Evolutionary conservation across 371 early-diverging fungal species (phyloP).

Genomic region (Saksenaea oblongispora): DNA sequence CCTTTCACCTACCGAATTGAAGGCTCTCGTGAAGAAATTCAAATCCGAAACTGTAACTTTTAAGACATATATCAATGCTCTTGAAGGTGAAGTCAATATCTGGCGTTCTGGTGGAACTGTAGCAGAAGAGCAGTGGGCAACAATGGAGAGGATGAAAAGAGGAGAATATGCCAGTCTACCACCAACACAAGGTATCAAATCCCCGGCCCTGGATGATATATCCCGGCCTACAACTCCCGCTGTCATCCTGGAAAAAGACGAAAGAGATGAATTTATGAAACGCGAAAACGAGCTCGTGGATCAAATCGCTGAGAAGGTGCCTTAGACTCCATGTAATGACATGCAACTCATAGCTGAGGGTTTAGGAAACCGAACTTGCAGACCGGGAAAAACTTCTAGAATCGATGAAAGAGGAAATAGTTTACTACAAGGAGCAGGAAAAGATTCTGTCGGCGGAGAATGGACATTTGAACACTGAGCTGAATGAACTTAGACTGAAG

Average conservation of each 20-base stretch:
- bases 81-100: conserved; percentile 83
- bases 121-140: conserved; percentile 71
- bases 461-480: conserved; percentile 65
- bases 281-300: conserved; percentile 94
- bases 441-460: conserved; percentile 66
- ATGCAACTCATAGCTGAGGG: not conserved
- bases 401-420: conserved; percentile 66
- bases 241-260: conserved; percentile 76
- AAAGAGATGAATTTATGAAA: conserved; percentile 89
- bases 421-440: conserved; percentile 64
- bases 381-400: conserved; percentile 57
- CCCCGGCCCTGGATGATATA: conserved; percentile 38
- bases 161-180: conserved; percentile 48
- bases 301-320: conserved; percentile 79
- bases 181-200: conserved; percentile 53
- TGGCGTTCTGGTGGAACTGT: conserved; percentile 88
- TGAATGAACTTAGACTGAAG: conserved; percentile 75
- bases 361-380: conserved; percentile 62
- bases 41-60: conserved; percentile 79
- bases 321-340: not conserved
- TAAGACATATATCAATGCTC: conserved; percentile 75
- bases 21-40: conserved; percentile 84
- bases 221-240: conserved; percentile 82
- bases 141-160: conserved; percentile 63
- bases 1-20: conserved; percentile 89